These are phyloP conservation scores for Aspergillus sp. DNA, from an alignment of 2,329 filamentous ascomycete genomes.

Conservation along the genomic window DNA sequence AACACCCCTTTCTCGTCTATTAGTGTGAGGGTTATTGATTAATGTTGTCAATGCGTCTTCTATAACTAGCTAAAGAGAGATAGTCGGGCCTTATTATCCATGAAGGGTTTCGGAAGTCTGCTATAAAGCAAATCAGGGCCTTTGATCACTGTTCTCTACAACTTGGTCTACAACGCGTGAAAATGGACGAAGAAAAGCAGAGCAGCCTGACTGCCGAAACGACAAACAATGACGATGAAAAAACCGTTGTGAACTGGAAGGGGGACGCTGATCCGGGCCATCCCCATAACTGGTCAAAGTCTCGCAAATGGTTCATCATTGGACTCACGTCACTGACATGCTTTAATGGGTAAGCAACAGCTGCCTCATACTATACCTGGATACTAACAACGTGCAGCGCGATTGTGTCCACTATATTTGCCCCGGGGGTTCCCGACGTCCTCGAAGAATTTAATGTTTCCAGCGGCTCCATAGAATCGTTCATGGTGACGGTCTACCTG, in stretches of 20 bases:
- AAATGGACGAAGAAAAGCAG: neutral
- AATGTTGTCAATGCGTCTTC: neutral
- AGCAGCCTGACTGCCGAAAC: neutral
- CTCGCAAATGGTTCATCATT: slow-evolving; percentile 1
- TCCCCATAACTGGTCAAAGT: slow-evolving; percentile 4
- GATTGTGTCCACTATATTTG: slow-evolving; percentile 1
- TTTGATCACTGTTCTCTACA: neutral
- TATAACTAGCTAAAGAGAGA: neutral
- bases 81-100: neutral
- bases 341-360: neutral
- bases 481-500: neutral
- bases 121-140: neutral
- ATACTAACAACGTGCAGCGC: neutral
- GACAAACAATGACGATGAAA: neutral
- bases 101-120: neutral
- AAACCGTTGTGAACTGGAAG: neutral
- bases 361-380: neutral
- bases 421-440: slow-evolving; percentile 1
- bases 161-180: too few species aligned
- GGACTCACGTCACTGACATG: neutral
- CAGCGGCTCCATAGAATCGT: neutral
- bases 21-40: neutral
- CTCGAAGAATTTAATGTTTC: neutral
- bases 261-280: slow-evolving; percentile 2
- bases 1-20: neutral